Conservation (phyloP, 345 rosid species). For the Citrus inodora region DNA sequence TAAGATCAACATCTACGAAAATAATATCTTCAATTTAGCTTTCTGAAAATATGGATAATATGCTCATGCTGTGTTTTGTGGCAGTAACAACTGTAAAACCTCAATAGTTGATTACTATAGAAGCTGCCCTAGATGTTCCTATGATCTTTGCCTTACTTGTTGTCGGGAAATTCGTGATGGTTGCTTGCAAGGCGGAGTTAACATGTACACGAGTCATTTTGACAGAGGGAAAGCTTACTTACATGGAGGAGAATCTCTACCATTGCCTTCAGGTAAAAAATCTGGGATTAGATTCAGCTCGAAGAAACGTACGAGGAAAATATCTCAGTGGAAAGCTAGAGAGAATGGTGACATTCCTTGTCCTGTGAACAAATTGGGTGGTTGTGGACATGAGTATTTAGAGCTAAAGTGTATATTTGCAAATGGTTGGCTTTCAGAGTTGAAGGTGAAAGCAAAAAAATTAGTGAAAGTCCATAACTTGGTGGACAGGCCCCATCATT, state of each 20-base stretch:
- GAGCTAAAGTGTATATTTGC: conserved; percentile 41
- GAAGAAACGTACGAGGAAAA: conserved; percentile 15
- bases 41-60: not conserved
- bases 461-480: conserved; percentile 9
- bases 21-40: not conserved
- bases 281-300: not conserved
- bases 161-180: conserved; percentile 57
- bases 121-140: conserved; percentile 44
- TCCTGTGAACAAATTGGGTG: conserved; percentile 40
- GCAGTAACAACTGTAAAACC: conserved; percentile 61
- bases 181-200: conserved; percentile 25
- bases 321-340: conserved; percentile 45
- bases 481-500: conserved; percentile 4
- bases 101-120: conserved; percentile 55
- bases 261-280: not conserved
- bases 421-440: conserved; percentile 28
- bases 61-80: conserved; percentile 1
- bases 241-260: conserved; percentile 34
- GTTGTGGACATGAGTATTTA: conserved; percentile 43
- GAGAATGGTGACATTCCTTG: conserved; percentile 54
- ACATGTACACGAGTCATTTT: conserved; percentile 23
- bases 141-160: conserved; percentile 59
- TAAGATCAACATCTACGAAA: conserved; percentile 17
- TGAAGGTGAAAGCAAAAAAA: conserved; percentile 41
- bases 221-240: conserved; percentile 24